Evolutionary conservation across 2,329 filamentous ascomycete genomes (phyloP).

Genomic region (Fusarium beomiforme): DNA sequence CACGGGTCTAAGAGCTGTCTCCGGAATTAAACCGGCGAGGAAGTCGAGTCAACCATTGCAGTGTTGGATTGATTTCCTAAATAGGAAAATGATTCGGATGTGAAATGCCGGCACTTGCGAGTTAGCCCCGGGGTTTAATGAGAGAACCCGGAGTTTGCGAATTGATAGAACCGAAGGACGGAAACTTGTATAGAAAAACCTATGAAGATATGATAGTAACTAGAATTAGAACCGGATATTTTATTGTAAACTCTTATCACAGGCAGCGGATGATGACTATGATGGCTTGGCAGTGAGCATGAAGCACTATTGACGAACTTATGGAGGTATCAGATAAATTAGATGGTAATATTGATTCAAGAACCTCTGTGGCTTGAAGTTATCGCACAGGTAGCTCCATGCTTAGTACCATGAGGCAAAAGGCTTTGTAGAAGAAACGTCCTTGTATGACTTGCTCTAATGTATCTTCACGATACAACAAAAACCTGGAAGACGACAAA

Average conservation of each 20-base stretch:
- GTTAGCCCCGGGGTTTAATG: neutral
- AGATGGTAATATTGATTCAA: neutral
- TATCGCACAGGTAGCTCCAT: neutral
- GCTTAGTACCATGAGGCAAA: neutral
- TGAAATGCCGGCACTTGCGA: neutral
- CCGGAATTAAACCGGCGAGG: slow-evolving; percentile 11
- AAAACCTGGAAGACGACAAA: neutral
- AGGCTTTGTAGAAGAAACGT: neutral
- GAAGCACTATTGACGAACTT: neutral
- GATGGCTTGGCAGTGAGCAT: neutral
- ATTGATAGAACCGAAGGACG: neutral
- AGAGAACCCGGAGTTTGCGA: neutral
- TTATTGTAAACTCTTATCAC: neutral
- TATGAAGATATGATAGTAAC: neutral
- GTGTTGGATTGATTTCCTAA: slow-evolving; percentile 29
- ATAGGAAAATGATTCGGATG: slow-evolving; percentile 21
- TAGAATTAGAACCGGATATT: neutral
- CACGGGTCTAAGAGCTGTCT: slow-evolving; percentile 10
- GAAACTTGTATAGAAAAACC: neutral
- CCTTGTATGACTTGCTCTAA: neutral
- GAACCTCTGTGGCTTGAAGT: neutral
- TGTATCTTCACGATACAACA: neutral
- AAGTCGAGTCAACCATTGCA: neutral
- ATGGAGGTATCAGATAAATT: neutral
- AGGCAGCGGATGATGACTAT: neutral